Percentiles rank a stretch among this genome's conserved stretches.
Evolutionary conservation across 768 basidiomycete genomes (phyloP).

Genomic region (Cubamyces lactineus): DNA sequence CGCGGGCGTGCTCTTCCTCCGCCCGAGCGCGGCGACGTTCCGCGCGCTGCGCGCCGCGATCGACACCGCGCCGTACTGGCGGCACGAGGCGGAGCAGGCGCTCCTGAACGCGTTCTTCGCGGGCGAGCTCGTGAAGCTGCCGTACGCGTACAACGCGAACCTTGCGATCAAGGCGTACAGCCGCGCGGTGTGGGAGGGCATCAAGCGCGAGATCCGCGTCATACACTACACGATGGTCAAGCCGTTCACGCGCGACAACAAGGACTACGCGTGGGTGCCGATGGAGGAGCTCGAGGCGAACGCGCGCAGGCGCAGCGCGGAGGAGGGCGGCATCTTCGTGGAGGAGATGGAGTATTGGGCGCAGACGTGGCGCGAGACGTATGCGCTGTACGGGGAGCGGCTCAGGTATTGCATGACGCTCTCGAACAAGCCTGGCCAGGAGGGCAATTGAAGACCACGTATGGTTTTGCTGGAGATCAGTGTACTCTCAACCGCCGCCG

Average conservation of each 20-base stretch:
- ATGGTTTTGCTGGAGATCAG: background rate
- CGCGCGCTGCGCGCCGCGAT: constrained; percentile 36
- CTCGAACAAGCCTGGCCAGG: constrained; percentile 10
- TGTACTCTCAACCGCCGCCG: no score
- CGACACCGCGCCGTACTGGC: constrained; percentile 36
- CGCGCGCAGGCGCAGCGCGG: constrained; percentile 26
- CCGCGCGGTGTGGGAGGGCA: constrained; percentile 39
- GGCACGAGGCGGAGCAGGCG: constrained; percentile 43
- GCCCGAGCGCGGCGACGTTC: constrained; percentile 37
- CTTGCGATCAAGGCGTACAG: constrained; percentile 42
- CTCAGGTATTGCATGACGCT: constrained; percentile 21
- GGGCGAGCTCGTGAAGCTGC: constrained; percentile 39
- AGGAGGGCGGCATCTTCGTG: constrained; percentile 32
- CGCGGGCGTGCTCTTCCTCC: constrained; percentile 44
- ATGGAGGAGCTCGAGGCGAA: constrained; percentile 31
- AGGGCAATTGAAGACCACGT: background rate
- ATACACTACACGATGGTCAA: constrained; percentile 45
- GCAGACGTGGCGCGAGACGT: constrained; percentile 38
- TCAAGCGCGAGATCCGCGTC: constrained; percentile 38
- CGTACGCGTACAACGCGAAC: constrained; percentile 47
- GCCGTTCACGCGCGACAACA: constrained; percentile 28
- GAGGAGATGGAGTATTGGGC: constrained; percentile 42
- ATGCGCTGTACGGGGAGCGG: constrained; percentile 7
- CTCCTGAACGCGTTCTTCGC: constrained; percentile 47
- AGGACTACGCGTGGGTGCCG: constrained; percentile 27